A percentile compares a stretch with the other conserved stretches of the same genome.
Conservation (phyloP, 371 early-diverging fungal genomes). For the Apophysomyces ossiformis region DNA sequence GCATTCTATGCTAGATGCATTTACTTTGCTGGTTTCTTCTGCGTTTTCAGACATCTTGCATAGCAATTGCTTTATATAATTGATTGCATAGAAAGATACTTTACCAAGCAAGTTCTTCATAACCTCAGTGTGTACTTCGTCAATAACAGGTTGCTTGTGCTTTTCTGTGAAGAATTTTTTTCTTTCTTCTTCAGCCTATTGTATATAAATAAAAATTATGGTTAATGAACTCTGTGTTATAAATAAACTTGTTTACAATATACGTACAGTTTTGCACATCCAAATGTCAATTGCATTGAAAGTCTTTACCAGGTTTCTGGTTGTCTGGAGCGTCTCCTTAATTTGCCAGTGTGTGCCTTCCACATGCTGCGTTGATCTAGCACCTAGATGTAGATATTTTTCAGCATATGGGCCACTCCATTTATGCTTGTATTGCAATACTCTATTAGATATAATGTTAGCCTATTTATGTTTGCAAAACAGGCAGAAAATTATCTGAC, state of each 20-base stretch:
- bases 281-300: slow-evolving; percentile 8
- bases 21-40: not conserved
- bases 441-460: slow-evolving; percentile 7
- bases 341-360: slow-evolving; percentile 12
- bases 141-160: not conserved
- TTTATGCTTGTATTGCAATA: slow-evolving; percentile 9
- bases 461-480: no score
- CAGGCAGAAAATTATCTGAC: no score
- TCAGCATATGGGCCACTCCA: slow-evolving; percentile 16
- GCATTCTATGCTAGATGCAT: not conserved
- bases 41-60: not conserved
- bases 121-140: not conserved
- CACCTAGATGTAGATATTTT: slow-evolving; percentile 9
- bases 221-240: not conserved
- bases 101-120: not conserved
- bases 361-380: slow-evolving; percentile 13
- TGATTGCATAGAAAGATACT: not conserved
- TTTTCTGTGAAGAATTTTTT: not conserved
- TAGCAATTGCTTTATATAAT: not conserved
- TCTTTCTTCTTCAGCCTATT: slow-evolving; percentile 1
- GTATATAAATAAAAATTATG: not conserved
- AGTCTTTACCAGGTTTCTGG: slow-evolving; percentile 4
- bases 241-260: not conserved
- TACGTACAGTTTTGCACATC: slow-evolving; percentile 10
- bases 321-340: slow-evolving; percentile 10